These are phyloP conservation scores for Talaromyces borbonicus DNA, from an alignment of 495 filamentous ascomycete species.

Conservation along the genomic window DNA sequence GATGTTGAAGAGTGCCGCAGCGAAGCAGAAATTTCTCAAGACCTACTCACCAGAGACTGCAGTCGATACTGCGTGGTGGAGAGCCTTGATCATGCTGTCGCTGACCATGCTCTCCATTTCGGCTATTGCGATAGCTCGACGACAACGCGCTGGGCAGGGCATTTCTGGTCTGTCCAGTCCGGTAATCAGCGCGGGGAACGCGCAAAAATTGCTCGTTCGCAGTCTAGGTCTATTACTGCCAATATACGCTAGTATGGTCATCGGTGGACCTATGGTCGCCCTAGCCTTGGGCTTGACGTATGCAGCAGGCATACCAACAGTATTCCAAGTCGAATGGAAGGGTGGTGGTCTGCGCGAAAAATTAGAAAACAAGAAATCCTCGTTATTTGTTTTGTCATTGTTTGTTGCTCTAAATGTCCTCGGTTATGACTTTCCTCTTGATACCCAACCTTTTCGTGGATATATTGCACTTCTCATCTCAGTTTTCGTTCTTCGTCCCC, in stretches of 20 bases:
- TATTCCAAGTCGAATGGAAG: conserved; percentile 11
- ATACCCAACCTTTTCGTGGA: conserved; percentile 26
- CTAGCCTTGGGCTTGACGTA: conserved; percentile 38
- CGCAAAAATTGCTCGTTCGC: conserved; percentile 15
- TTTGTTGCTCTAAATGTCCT: conserved; percentile 22
- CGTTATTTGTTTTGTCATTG: conserved; percentile 17
- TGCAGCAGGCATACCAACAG: conserved; percentile 29
- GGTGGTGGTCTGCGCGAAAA: conserved; percentile 10
- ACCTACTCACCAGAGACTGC: conserved; percentile 5
- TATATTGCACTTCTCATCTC: conserved; percentile 37
- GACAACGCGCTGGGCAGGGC: conserved; percentile 1
- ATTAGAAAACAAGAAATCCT: conserved; percentile 22
- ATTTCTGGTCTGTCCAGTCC: not conserved
- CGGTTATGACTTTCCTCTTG: conserved; percentile 26
- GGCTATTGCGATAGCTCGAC: not conserved
- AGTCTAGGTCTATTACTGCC: conserved; percentile 37
- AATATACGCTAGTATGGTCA: conserved; percentile 45
- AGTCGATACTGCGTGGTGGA: conserved; percentile 8
- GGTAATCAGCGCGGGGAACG: conserved; percentile 9
- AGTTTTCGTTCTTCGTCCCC: conserved; percentile 32
- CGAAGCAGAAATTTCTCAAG: conserved; percentile 7
- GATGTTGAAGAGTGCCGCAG: conserved; percentile 3
- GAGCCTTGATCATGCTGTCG: conserved; percentile 1
- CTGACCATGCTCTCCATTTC: conserved; percentile 4
- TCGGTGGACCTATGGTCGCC: conserved; percentile 45